These are phyloP conservation scores for Beauveria australis DNA, from an alignment of 2,329 filamentous ascomycete species.

Conservation along the genomic window DNA sequence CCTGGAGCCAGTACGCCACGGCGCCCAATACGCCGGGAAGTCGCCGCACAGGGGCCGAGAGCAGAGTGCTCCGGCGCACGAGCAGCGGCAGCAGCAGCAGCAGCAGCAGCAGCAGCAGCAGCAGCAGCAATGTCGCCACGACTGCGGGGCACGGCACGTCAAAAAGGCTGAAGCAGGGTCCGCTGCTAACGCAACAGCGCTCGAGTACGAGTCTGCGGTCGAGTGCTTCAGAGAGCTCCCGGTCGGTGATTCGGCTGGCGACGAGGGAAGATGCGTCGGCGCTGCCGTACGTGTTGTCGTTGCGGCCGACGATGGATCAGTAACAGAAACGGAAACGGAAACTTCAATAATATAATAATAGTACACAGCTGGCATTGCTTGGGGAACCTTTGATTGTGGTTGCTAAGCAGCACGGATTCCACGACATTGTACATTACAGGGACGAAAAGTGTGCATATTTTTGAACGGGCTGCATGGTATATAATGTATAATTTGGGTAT, in stretches of 20 bases:
- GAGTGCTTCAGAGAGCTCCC: slow-evolving; percentile 27
- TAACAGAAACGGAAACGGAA: background rate
- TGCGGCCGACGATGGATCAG: slow-evolving; percentile 23
- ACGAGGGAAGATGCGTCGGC: slow-evolving; percentile 25
- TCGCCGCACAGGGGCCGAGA: slow-evolving; percentile 23
- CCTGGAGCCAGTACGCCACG: slow-evolving; percentile 39
- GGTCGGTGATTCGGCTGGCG: slow-evolving; percentile 42
- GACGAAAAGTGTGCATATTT: background rate
- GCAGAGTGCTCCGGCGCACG: slow-evolving; percentile 28
- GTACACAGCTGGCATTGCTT: background rate
- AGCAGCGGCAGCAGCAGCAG: slow-evolving; percentile 16
- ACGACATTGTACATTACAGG: background rate
- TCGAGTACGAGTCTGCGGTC: slow-evolving; percentile 34
- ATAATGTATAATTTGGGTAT: background rate
- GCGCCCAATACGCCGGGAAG: slow-evolving; percentile 47
- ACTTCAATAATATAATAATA: background rate
- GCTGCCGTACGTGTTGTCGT: slow-evolving; percentile 30
- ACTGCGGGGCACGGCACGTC: background rate
- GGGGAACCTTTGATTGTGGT: background rate
- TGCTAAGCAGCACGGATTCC: background rate
- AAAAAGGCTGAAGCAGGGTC: slow-evolving; percentile 26
- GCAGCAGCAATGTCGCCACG: slow-evolving; percentile 34
- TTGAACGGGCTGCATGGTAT: background rate
- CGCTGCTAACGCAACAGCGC: slow-evolving; percentile 30
- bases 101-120: slow-evolving; percentile 22